Percentiles rank a stretch among this genome's conserved stretches.
Conservation (phyloP, 78 protist species). For the Thecamonas trahens region DNA sequence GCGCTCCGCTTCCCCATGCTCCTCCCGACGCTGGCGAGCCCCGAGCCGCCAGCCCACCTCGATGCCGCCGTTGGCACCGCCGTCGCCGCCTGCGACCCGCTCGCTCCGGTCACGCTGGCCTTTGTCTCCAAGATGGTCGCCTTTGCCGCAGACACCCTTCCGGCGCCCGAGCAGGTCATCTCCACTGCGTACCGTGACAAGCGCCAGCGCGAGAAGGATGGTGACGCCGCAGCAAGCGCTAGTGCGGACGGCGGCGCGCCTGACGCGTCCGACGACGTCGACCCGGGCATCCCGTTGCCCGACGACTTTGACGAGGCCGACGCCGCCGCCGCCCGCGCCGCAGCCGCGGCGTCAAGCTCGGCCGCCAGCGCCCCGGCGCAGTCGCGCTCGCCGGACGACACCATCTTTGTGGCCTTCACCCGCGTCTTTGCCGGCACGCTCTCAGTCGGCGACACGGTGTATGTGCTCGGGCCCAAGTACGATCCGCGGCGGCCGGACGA, state of each 20-base stretch:
- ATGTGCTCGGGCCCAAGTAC: conserved; percentile 57
- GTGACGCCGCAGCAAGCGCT: no score
- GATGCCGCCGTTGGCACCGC: no score
- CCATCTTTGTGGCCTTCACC: conserved; percentile 43
- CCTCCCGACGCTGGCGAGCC: background rate
- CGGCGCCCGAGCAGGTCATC: no score
- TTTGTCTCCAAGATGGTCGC: conserved; percentile 27
- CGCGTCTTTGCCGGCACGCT: conserved; percentile 75
- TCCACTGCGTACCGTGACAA: no score
- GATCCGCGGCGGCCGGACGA: conserved; percentile 34
- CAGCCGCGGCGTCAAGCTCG: background rate
- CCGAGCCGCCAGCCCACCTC: no score
- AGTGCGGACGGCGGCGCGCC: no score
- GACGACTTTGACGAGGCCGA: no score
- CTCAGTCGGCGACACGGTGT: conserved; percentile 35
- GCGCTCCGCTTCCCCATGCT: no score
- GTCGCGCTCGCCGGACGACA: background rate
- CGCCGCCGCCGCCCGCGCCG: background rate
- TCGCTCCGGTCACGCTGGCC: background rate
- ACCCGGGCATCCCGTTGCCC: no score
- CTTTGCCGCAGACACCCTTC: no score
- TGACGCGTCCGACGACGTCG: no score
- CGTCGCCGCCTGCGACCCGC: background rate
- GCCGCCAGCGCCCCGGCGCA: background rate
- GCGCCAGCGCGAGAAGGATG: no score